Evolutionary conservation across 2,329 filamentous ascomycete genomes (phyloP).

Genomic region (Fulvia fulva): DNA sequence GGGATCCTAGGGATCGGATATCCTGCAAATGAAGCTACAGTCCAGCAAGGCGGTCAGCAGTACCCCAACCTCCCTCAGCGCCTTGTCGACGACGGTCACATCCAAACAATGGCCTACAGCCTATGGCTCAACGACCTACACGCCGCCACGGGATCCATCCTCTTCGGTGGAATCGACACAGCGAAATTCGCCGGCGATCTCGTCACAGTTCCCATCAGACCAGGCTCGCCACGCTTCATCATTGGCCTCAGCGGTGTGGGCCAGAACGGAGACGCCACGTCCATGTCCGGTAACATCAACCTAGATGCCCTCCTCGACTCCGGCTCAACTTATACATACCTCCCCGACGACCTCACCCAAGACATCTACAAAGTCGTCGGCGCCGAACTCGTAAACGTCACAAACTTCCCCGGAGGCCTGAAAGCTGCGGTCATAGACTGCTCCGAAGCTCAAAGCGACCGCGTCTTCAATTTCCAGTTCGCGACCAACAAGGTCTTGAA

Average conservation of each 20-base stretch:
- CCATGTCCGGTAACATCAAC: background rate
- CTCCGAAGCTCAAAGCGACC: background rate
- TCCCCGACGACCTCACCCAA: slow-evolving; percentile 58
- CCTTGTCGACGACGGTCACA: slow-evolving; percentile 60
- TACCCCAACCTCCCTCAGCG: slow-evolving; percentile 63
- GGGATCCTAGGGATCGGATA: slow-evolving; percentile 87
- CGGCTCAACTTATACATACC: slow-evolving; percentile 66
- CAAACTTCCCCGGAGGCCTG: background rate
- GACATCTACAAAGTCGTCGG: slow-evolving; percentile 39
- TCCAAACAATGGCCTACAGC: slow-evolving; percentile 63
- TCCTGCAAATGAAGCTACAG: slow-evolving; percentile 68
- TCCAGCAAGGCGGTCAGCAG: slow-evolving; percentile 51
- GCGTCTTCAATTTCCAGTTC: background rate
- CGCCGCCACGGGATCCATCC: slow-evolving; percentile 63
- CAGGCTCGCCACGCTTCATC: slow-evolving; percentile 37
- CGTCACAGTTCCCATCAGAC: slow-evolving; percentile 56
- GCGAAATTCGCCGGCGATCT: slow-evolving; percentile 66
- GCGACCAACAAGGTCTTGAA: background rate
- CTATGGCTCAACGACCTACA: slow-evolving; percentile 59
- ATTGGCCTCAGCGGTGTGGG: slow-evolving; percentile 49
- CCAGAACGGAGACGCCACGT: slow-evolving; percentile 36
- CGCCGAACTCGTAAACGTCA: slow-evolving; percentile 37
- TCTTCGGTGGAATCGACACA: slow-evolving; percentile 78
- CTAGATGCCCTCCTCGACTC: slow-evolving; percentile 58
- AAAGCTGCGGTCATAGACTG: background rate